Conservation (phyloP, 2,329 filamentous ascomycete genomes). For the Trichophyton schoenleinii region DNA sequence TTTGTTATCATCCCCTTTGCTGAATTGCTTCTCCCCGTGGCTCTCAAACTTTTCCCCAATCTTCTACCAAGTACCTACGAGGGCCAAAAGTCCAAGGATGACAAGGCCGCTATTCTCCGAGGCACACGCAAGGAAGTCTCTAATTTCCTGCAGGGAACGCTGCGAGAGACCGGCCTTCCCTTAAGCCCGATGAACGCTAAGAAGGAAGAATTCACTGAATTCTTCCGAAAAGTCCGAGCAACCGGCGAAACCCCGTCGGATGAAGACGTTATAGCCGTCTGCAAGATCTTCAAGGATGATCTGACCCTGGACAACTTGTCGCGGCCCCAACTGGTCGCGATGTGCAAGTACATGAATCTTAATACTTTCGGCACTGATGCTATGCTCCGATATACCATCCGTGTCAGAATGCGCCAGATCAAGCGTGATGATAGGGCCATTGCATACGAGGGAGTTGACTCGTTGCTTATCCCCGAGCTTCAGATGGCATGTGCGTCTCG, state of each 20-base stretch:
- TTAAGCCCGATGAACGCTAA: slow-evolving; percentile 72
- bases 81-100: slow-evolving; percentile 76
- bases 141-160: slow-evolving; percentile 71
- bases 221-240: slow-evolving; percentile 89
- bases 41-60: slow-evolving; percentile 91
- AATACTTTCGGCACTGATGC: slow-evolving; percentile 95
- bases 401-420: slow-evolving; percentile 97
- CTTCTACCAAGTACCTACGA: slow-evolving; percentile 96
- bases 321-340: slow-evolving; percentile 86
- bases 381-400: slow-evolving; percentile 93
- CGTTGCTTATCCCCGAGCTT: slow-evolving; percentile 81
- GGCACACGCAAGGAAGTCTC: slow-evolving; percentile 89
- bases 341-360: slow-evolving; percentile 97
- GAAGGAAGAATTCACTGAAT: slow-evolving; percentile 86
- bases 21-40: slow-evolving; percentile 80
- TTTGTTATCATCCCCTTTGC: slow-evolving; percentile 96
- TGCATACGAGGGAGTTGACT: slow-evolving; percentile 83
- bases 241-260: slow-evolving; percentile 82
- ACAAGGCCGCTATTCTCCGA: slow-evolving; percentile 69
- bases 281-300: slow-evolving; percentile 98
- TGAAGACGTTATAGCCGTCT: slow-evolving; percentile 93
- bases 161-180: slow-evolving; percentile 87
- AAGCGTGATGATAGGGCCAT: slow-evolving; percentile 96
- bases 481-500: slow-evolving; percentile 86
- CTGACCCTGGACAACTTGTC: slow-evolving; percentile 94